Evolutionary conservation across 768 basidiomycete species (phyloP), one percentile per base, ranked within the genome.

Genomic region (Boletus insuetus): DNA sequence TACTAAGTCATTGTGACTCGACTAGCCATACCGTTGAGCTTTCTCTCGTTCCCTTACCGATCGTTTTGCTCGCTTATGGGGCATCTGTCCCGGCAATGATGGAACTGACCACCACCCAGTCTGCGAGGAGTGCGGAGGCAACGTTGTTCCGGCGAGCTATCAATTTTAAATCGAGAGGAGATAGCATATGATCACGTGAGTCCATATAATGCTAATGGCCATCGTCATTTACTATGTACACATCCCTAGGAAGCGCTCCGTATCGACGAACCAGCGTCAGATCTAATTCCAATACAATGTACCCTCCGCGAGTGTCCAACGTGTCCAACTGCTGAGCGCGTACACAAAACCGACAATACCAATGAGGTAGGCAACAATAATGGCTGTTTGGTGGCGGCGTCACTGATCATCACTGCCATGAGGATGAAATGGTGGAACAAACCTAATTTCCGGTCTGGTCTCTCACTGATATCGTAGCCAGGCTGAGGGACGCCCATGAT

Each of bases 401-500:
- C 39, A 29, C 29, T 35, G 12, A 64, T 46, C 4, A 56, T 49
- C 54, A 48, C 39, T n/a, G 47, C 46, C 47, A 40, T 39, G 9
- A 41, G 58, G 54, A 46, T 39, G 54, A 46, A 59, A 65, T 39
- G 42, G 17, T 52, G 55, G 3, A 47, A 73, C 84, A 61, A 52
- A 88, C 88, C 63, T 60, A 63, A 72, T 68, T 79, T 83, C 55
- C 75, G 74, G 22, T 72, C 64, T 0, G 85, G 85, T 61, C 80
- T 84, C 51, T 72, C 69, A 39, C 63, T 61, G 35, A 90, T 63
- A 54, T 94, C 91, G 31, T 74, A 70, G 0, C 59, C 65, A 24
- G 87, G 79, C 49, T 85, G 79, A 3, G 96, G 97, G 29, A 98
- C 64, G 1, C 95, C 95, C 91, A 98, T 95, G 47, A 89, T 69